Base-by-base conservation (phyloP, 2,329 filamentous ascomycete genomes). In the Cordyceps farinosa region DNA sequence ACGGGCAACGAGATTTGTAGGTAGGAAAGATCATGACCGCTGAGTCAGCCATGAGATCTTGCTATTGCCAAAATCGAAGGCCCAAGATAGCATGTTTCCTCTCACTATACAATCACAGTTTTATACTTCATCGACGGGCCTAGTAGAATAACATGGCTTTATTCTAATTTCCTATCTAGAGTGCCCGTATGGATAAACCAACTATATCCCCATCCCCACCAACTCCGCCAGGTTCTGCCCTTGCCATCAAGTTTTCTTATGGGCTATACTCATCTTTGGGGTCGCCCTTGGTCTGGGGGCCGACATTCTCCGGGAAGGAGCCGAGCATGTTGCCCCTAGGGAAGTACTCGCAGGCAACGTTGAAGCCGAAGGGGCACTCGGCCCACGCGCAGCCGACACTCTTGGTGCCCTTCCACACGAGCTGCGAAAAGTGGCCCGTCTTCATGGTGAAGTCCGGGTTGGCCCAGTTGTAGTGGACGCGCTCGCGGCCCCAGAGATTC, bases 371-470 rank as follows among this genome's bases (percentile, higher is more conserved):
- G 13, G 69, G 11, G 53, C 68, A 69, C 47, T 62, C 22, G 54
- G 64, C 70, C 47, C 74, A 73, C 32, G 73, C 83, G 67, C 83
- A 87, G 0, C 87, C 87, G 1, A 89, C 82, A 40, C 79, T 77
- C 7, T 77, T 85, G 1, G 86, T 90, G 30, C 77, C 73, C 72
- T 82, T 85, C 89, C 89, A 91, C 6, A 91, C 88, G 7, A 91
- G 73, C 77, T 91, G 88, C 1, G 88, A 89, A 68, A 91, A 91
- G 71, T 91, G 88, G 0, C 88, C 89, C 22, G 88, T 90, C 40
- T 76, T 72, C 67, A 86, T 78, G 9, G 70, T 76, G 69, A 89
- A 91, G 1, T 22, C 81, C 81, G 0, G 82, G 82, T 1, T 80
- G 71, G 2, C 70, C 66, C 72, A 92, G 67, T 88, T 74, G 71